Evolutionary conservation across 768 basidiomycete species (phyloP).

Genomic region (Mycena floridula): DNA sequence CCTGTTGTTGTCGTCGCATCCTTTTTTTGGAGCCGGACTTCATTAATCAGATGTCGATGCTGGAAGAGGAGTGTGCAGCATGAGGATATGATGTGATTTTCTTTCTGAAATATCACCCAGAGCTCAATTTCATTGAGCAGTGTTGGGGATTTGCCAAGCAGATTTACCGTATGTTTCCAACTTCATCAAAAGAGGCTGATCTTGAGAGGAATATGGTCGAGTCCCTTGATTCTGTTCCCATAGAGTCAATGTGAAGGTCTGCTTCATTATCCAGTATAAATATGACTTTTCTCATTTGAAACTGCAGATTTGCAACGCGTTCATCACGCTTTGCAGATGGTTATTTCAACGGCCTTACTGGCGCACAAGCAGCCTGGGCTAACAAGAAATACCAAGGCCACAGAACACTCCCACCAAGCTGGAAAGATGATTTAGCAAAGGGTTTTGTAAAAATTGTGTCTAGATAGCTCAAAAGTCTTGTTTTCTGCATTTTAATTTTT

Average conservation of each 20-base stretch:
- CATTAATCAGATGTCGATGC: constrained; percentile 11
- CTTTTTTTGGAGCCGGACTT: constrained; percentile 23
- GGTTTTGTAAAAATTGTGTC: too few relatives aligned
- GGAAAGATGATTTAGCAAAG: too few relatives aligned
- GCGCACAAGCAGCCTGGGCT: constrained; percentile 18
- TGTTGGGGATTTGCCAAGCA: constrained; percentile 27
- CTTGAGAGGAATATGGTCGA: constrained; percentile 24
- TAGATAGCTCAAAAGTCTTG: too few relatives aligned
- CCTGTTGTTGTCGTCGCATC: constrained; percentile 23
- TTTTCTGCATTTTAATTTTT: too few relatives aligned
- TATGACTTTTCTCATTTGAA: not conserved
- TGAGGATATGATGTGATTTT: constrained; percentile 19
- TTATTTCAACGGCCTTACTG: constrained; percentile 13
- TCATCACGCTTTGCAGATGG: constrained; percentile 17
- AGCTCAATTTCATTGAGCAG: constrained; percentile 32
- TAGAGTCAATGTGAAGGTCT: constrained; percentile 19
- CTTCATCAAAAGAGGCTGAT: constrained; percentile 24
- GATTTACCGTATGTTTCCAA: constrained; percentile 16
- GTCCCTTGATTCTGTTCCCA: constrained; percentile 20
- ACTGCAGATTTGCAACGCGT: constrained; percentile 9
- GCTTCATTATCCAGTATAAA: not conserved
- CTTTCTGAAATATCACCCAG: constrained; percentile 22
- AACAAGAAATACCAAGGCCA: constrained; percentile 17
- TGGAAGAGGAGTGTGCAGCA: constrained; percentile 13
- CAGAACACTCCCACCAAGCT: constrained; percentile 14